Conservation (phyloP, 768 basidiomycete species). For the Kwoniella mangroviensis region DNA sequence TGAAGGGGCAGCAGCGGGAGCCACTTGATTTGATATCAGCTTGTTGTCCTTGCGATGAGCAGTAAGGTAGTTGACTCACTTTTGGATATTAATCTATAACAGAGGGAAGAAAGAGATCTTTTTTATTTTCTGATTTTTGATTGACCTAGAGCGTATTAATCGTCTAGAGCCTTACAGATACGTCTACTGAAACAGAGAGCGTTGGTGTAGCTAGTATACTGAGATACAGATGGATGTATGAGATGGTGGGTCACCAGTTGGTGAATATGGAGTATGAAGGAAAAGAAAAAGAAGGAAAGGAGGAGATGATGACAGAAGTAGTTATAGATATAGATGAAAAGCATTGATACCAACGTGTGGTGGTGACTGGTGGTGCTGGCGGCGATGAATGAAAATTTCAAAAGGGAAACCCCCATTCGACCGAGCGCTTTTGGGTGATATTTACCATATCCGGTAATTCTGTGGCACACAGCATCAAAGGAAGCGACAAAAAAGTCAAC, state of each 20-base stretch:
- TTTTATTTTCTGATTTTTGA: conserved; percentile 10
- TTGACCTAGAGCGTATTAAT: conserved; percentile 5
- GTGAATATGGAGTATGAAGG: not conserved
- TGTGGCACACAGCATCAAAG: not conserved
- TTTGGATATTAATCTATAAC: conserved; percentile 24
- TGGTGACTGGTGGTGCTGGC: not conserved
- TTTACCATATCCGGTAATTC: conserved; percentile 1
- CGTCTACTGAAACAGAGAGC: not conserved
- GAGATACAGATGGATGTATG: not conserved
- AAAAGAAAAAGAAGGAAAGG: conserved; percentile 12
- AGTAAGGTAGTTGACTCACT: conserved; percentile 15
- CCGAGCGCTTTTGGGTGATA: not conserved
- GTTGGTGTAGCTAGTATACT: not conserved
- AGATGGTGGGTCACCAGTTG: no score
- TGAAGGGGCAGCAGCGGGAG: conserved; percentile 64
- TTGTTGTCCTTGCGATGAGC: no score
- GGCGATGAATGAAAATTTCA: not conserved
- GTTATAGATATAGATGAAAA: conserved; percentile 11
- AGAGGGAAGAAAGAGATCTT: conserved; percentile 7
- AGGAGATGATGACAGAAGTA: conserved; percentile 12
- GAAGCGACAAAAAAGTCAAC: not conserved
- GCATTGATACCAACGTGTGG: not conserved
- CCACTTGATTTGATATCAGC: conserved; percentile 58
- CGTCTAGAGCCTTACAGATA: not conserved
- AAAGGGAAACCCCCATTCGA: not conserved